Base-by-base conservation (phyloP, 495 filamentous ascomycete species). In the Penicillium nucicola region DNA sequence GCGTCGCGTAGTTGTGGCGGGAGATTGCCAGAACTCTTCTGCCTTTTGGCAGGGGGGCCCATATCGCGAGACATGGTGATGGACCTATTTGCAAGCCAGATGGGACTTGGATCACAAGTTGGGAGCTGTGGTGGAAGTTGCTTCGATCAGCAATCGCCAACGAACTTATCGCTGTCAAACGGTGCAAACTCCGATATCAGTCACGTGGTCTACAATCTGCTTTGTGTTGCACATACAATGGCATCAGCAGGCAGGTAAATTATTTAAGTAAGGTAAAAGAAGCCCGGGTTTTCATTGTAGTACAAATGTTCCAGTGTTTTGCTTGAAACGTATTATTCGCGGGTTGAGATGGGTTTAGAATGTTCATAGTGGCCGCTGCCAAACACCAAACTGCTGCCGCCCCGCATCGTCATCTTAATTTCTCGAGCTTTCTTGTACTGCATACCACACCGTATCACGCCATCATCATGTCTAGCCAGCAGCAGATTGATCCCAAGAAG, bases 401-500 rank as follows among this genome's bases (percentile, higher is more conserved):
- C 66, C 66, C 66, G 62, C 66, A 64, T 66, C 60, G 57, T 59
- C 57, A 62, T 57, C 61, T 59, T 58, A 61, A 61, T 64, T 66
- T 66, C 36, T 66, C 55, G 61, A 65, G 55, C 58, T 56, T 42
- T 53, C 40, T 37, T 47, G 28, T 42, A 18, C 38, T 25, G 40
- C 45, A 53, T 47, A 39, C 31, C 43, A 34, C 49, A 42, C 40
- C 15, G 23, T 18, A 10, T 43, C 50, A 55, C 50, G 62, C 44
- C 37, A 42, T 34, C 66, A 57, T 55, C 60, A 72, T 77, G 73
- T 69, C 73, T 36, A 72, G 65, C 48, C 71, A 74, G 62, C 60
- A 65, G 48, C 75, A 80, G 54, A 60, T 78, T 37, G 73, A 68
- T 47, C 75, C 79, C 7, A 87, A 86, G 75, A 90, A 83, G 75